Evolutionary conservation across 768 basidiomycete genomes (phyloP), one percentile per base, ranked within the genome.

Genomic region (Neoboletus magnificus): DNA sequence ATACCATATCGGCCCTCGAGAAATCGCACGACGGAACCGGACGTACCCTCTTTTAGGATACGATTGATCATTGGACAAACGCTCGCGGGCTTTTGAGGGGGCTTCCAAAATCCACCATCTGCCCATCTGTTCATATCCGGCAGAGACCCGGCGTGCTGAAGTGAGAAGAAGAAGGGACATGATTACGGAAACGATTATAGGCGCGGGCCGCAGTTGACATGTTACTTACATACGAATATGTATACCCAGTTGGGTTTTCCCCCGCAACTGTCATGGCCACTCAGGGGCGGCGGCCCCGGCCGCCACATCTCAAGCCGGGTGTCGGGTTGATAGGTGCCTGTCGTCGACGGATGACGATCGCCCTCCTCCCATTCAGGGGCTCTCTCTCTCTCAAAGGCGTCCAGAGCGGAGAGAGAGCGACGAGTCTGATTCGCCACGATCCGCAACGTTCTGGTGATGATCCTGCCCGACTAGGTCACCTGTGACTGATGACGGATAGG

Each of bases 1-100:
- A n/a, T 39, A n/a, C 37, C 37, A n/a, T 39, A n/a, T 39, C 37
- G n/a, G 37, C 18, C 32, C 18, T 39, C n/a, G 18, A 39, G 37
- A 39, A 39, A 39, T 39, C 37, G n/a, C 37, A 48, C 60, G 60
- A 61, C 51, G 35, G 35, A 33, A 56, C 42, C 60, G 60, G 60
- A 50, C 41, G 32, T 51, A 6, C 30, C 55, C 7, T 4, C 11
- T 33, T 56, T 39, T 7, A 5, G 27, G 5, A 27, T 27, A 27
- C 27, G 5, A 27, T 27, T 27, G 27, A 27, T 27, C 27, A 5
- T 27, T 27, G 27, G 27, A 27, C 27, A n/a, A n/a, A n/a, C n/a
- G n/a, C n/a, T n/a, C n/a, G n/a, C n/a, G n/a, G n/a, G n/a, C n/a
- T n/a, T n/a, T n/a, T n/a, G n/a, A n/a, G n/a, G n/a, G n/a, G n/a